These are phyloP conservation scores for Galeopsis tetrahit DNA, from an alignment of 257 asterid genomes.

Conservation along the genomic window DNA sequence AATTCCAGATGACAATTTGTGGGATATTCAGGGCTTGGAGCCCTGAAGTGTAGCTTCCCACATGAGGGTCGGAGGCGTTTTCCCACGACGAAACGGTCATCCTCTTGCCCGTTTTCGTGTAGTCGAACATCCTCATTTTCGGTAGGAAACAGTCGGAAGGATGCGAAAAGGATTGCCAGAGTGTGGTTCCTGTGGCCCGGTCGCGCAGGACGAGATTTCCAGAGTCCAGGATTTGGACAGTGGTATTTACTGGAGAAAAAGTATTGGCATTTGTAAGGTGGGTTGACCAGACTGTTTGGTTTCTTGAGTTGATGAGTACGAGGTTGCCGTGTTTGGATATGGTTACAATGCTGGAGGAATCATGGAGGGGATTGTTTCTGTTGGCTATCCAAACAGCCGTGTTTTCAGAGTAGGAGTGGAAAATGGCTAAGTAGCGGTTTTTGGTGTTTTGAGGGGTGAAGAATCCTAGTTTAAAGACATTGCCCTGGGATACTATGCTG, in stretches of 20 bases:
- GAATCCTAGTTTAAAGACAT: background rate
- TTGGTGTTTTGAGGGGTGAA: background rate
- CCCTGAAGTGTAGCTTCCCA: background rate
- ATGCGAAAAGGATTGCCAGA: background rate
- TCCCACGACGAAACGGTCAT: background rate
- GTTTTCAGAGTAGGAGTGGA: background rate
- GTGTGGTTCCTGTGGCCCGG: background rate
- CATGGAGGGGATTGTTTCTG: background rate
- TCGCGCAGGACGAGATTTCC: background rate
- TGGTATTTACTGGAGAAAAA: background rate
- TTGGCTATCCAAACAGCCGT: conserved; percentile 6
- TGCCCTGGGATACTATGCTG: background rate
- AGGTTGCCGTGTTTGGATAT: background rate
- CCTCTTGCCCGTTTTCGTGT: background rate
- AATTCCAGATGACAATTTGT: background rate
- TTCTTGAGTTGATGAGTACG: background rate
- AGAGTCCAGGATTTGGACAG: background rate
- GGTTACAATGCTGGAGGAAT: background rate
- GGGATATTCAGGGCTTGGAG: background rate
- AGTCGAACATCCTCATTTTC: background rate
- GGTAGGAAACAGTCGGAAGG: conserved; percentile 1
- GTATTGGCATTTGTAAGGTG: background rate
- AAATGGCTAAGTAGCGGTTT: background rate
- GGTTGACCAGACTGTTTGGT: background rate
- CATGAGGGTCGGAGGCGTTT: background rate